A percentile compares a stretch with the other conserved stretches of the same genome.
Conservation (phyloP, 2,329 filamentous ascomycete genomes). For the Colletotrichum tabaci region DNA sequence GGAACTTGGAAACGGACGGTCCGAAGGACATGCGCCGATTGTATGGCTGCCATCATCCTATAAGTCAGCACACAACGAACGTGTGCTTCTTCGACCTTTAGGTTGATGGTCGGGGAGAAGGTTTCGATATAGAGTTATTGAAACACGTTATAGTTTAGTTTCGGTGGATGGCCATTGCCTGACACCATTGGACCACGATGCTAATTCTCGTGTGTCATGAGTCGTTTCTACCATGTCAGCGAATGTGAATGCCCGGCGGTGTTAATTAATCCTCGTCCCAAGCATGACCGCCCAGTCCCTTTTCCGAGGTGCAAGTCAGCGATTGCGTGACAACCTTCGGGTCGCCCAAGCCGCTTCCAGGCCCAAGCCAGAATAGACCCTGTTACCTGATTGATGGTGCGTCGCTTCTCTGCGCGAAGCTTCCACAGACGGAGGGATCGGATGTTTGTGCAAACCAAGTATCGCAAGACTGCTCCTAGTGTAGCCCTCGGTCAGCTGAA, state of each 20-base stretch:
- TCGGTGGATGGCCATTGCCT: background rate
- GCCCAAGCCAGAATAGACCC: background rate
- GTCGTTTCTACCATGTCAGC: background rate
- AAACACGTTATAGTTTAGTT: slow-evolving; percentile 4
- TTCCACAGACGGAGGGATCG: no score
- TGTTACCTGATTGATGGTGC: no score
- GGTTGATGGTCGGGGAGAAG: background rate
- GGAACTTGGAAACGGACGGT: background rate
- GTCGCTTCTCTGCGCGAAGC: background rate
- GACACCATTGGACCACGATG: background rate
- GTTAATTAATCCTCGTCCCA: no score
- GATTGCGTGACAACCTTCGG: no score
- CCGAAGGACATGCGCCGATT: no score
- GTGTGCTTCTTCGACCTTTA: background rate
- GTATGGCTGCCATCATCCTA: slow-evolving; percentile 15
- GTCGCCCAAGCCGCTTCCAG: no score
- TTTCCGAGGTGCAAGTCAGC: background rate
- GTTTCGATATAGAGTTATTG: background rate
- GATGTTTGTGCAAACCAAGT: background rate
- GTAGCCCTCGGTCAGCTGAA: background rate
- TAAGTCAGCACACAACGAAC: background rate
- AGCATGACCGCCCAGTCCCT: no score
- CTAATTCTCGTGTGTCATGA: background rate
- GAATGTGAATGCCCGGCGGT: no score
- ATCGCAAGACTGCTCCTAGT: no score